Evolutionary conservation across 129 eudicot species (phyloP).

Genomic region (Logfia minima): DNA sequence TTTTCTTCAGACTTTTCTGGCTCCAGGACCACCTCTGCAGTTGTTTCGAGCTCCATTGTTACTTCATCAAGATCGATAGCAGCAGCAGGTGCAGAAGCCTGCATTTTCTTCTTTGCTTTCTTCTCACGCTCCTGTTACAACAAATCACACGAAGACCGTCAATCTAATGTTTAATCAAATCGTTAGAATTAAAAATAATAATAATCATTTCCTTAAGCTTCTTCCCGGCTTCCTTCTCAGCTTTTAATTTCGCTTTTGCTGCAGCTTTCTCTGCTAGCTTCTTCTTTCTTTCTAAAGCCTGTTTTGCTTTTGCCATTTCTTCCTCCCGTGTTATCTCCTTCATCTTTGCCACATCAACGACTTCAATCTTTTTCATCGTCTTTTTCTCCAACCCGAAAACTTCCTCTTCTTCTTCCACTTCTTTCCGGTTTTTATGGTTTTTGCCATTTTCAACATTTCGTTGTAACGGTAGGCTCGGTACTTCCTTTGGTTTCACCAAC

Average conservation of each 20-base stretch:
- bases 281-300: constrained; percentile 88
- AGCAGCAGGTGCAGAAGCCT: constrained; percentile 32
- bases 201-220: constrained; percentile 60
- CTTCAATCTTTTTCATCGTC: constrained; percentile 27
- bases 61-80: constrained; percentile 40
- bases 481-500: too few relatives aligned
- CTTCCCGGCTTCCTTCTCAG: constrained; percentile 94
- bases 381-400: constrained; percentile 35
- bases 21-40: constrained; percentile 43
- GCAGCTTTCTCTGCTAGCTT: constrained; percentile 86
- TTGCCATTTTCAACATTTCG: too few relatives aligned
- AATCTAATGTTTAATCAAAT: background rate
- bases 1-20: constrained; percentile 50
- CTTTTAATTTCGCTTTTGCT: constrained; percentile 34
- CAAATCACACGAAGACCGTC: background rate
- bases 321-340: constrained; percentile 80
- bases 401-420: constrained; percentile 36
- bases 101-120: constrained; percentile 74
- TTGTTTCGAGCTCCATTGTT: constrained; percentile 8
- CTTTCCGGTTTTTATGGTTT: too few relatives aligned
- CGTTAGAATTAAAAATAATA: background rate
- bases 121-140: constrained; percentile 75
- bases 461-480: too few relatives aligned
- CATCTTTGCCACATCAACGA: constrained; percentile 53
- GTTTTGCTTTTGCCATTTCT: constrained; percentile 69